Conservation (phyloP, 2,329 filamentous ascomycete genomes). For the Colletotrichum sp. region DNA sequence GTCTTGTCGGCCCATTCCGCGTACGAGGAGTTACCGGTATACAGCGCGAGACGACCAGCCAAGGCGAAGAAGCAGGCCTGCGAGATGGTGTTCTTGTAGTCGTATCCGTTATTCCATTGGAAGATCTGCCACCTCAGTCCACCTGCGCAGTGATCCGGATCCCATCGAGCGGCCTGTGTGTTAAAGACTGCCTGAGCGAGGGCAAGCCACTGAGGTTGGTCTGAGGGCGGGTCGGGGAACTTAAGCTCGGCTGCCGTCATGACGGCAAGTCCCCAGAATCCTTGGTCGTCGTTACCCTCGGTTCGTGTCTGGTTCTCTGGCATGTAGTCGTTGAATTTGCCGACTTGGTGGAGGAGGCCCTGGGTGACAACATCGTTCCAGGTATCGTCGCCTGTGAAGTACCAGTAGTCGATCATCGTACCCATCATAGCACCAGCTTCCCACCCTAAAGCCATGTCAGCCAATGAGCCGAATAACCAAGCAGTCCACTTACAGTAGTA, state of each 20-base stretch:
- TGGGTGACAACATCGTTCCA: conserved; percentile 73
- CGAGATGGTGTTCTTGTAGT: conserved; percentile 75
- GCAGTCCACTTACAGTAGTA: conserved; percentile 55
- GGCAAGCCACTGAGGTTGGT: conserved; percentile 70
- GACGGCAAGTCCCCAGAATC: conserved; percentile 74
- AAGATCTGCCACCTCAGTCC: conserved; percentile 88
- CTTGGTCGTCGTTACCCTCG: conserved; percentile 78
- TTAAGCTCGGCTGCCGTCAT: conserved; percentile 75
- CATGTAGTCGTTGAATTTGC: conserved; percentile 77
- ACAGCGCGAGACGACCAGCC: conserved; percentile 72
- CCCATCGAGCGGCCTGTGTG: conserved; percentile 77
- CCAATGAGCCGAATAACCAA: not conserved
- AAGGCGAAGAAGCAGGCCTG: conserved; percentile 68
- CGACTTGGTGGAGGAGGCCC: conserved; percentile 77
- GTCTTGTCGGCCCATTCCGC: conserved; percentile 76
- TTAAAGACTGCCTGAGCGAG: conserved; percentile 84
- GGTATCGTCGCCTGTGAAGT: conserved; percentile 74
- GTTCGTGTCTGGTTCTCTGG: conserved; percentile 72
- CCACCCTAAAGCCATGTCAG: conserved; percentile 57
- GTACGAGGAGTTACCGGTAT: conserved; percentile 80
- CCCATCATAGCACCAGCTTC: conserved; percentile 76
- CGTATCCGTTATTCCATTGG: conserved; percentile 79
- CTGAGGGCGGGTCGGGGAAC: conserved; percentile 63
- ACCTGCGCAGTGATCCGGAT: conserved; percentile 70
- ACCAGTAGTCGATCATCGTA: conserved; percentile 83